Conservation (phyloP, 78 protist species). For the Protostelium mycophagum region DNA sequence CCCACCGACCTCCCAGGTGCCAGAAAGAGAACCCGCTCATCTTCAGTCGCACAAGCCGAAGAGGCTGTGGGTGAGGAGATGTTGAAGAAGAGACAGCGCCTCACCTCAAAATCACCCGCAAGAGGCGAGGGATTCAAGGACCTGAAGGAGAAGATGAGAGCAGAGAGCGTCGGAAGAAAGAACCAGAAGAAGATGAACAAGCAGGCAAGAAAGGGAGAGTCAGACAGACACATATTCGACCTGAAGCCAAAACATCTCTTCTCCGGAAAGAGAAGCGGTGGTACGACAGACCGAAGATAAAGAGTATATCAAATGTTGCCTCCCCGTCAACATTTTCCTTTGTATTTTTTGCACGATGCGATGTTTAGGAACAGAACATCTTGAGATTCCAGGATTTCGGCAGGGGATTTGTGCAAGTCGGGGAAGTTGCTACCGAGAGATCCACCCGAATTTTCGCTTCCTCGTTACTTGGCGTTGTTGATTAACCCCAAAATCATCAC, state of each 20-base stretch:
- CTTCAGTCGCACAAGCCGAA: background rate
- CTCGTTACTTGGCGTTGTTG: too few relatives aligned
- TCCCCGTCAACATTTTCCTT: too few relatives aligned
- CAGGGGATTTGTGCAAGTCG: too few relatives aligned
- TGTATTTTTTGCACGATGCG: too few relatives aligned
- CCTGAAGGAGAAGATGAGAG: constrained; percentile 4
- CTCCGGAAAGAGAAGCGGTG: constrained; percentile 91
- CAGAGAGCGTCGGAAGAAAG: constrained; percentile 5
- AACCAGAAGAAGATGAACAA: constrained; percentile 30
- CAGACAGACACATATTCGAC: constrained; percentile 77
- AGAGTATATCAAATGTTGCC: too few relatives aligned
- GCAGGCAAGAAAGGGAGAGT: constrained; percentile 72
- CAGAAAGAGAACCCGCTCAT: background rate
- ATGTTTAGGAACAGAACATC: too few relatives aligned
- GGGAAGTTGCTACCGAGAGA: too few relatives aligned
- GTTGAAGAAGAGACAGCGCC: background rate
- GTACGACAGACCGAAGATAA: constrained; percentile 88
- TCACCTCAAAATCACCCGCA: constrained; percentile 17
- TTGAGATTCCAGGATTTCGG: too few relatives aligned
- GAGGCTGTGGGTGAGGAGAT: background rate
- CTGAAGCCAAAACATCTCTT: constrained; percentile 88
- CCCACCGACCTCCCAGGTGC: too few relatives aligned
- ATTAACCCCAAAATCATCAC: background rate
- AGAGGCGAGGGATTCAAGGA: constrained; percentile 27
- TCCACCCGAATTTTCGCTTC: too few relatives aligned